phyloP scores from a whole-genome alignment of 495 filamentous ascomycete species.

The Tuber borchii region DNA sequence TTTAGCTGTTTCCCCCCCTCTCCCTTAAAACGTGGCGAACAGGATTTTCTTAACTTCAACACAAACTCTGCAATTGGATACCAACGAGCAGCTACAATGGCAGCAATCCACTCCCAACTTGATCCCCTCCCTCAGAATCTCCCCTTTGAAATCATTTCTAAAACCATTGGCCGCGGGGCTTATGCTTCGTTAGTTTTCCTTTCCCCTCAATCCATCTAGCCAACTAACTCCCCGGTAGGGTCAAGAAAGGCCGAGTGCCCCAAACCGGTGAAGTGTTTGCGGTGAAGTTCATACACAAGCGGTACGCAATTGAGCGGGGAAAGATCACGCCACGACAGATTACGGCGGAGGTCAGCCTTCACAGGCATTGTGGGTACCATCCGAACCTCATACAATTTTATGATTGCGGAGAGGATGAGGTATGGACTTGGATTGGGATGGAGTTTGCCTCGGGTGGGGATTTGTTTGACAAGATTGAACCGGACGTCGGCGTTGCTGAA shows the following conservation, averaged over 20 bases:
- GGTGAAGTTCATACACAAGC: conserved; percentile 97
- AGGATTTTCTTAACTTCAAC: background rate
- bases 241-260: conserved; percentile 79
- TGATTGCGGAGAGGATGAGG: conserved; percentile 70
- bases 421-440: conserved; percentile 99
- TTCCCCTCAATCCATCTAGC: conserved; percentile 6
- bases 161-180: conserved; percentile 90
- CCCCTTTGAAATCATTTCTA: conserved; percentile 89
- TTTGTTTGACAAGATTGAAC: conserved; percentile 66
- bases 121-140: conserved; percentile 78
- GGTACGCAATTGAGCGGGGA: conserved; percentile 80
- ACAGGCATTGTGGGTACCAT: conserved; percentile 79
- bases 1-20: background rate
- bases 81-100: conserved; percentile 11
- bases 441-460: conserved; percentile 93
- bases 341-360: conserved; percentile 77
- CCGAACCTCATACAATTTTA: conserved; percentile 91
- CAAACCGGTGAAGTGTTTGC: conserved; percentile 73
- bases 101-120: conserved; percentile 70
- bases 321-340: conserved; percentile 83
- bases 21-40: background rate
- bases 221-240: conserved; percentile 49
- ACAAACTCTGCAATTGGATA: background rate
- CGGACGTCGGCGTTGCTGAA: conserved; percentile 83
- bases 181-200: conserved; percentile 77